phyloP scores from a whole-genome alignment of 2,329 filamentous ascomycete genomes.

The Verticillium nonalfalfae region DNA sequence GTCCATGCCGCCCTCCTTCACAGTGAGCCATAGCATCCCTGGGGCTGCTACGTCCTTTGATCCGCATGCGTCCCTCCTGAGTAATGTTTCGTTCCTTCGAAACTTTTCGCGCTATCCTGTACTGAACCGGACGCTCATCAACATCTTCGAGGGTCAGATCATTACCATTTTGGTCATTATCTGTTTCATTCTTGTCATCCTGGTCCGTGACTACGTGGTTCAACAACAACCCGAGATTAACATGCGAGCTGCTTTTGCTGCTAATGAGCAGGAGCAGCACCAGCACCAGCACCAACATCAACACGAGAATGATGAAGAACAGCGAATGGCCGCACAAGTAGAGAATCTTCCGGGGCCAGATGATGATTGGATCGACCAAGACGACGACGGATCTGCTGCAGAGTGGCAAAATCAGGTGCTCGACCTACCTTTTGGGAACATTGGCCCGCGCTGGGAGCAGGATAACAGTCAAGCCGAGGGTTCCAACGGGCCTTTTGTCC shows the following conservation, averaged over 20 bases:
- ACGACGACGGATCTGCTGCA: not conserved
- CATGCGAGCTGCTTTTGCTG: conserved; percentile 61
- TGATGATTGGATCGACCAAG: not conserved
- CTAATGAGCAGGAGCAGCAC: conserved; percentile 10
- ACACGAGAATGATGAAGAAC: not conserved
- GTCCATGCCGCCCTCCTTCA: conserved; percentile 7
- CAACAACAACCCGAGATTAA: conserved; percentile 95
- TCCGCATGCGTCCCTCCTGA: conserved; percentile 40
- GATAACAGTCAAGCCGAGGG: not conserved
- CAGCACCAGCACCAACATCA: conserved; percentile 2
- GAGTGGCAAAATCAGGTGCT: not conserved
- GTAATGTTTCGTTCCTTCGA: conserved; percentile 49
- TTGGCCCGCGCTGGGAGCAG: not conserved
- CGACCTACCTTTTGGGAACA: not conserved
- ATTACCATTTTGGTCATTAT: conserved; percentile 89
- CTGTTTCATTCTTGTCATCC: conserved; percentile 91
- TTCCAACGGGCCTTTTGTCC: not conserved
- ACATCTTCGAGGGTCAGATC: conserved; percentile 84
- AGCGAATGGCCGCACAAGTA: conserved; percentile 9
- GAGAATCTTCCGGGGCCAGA: not conserved
- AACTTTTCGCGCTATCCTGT: conserved; percentile 62
- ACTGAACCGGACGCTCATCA: conserved; percentile 73
- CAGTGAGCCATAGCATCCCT: not conserved
- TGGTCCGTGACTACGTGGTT: conserved; percentile 96
- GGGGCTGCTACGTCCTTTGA: not conserved